A percentile compares a stretch with the other conserved stretches of the same genome.
Conservation (phyloP, 2,329 filamentous ascomycete genomes). For the Colletotrichum agaves region DNA sequence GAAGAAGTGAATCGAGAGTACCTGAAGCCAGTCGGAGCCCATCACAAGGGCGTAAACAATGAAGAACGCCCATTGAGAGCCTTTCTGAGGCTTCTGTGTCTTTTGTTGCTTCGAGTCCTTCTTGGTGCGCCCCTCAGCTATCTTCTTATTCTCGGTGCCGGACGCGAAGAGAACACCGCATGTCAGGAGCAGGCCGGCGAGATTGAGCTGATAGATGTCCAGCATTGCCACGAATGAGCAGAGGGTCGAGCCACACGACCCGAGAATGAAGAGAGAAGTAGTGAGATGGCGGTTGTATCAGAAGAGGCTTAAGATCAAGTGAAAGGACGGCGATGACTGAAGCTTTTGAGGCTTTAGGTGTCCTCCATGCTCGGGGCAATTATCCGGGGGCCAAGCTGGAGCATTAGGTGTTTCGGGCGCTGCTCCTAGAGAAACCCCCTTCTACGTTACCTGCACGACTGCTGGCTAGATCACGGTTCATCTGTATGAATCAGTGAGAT, state of each 20-base stretch:
- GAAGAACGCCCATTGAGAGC: constrained; percentile 49
- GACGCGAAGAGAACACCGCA: constrained; percentile 43
- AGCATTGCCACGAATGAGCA: constrained; percentile 35
- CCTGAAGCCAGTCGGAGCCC: constrained; percentile 64
- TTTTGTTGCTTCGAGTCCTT: constrained; percentile 4
- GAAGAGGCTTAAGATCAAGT: neutral
- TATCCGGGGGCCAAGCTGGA: constrained; percentile 30
- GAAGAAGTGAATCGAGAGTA: constrained; percentile 37
- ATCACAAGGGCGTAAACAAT: constrained; percentile 60
- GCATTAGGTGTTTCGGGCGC: constrained; percentile 34
- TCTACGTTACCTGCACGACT: neutral
- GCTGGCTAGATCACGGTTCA: neutral
- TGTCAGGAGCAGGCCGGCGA: constrained; percentile 47
- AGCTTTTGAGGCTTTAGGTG: constrained; percentile 22
- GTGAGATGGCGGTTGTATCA: neutral
- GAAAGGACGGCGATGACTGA: too few species aligned
- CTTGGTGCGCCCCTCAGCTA: neutral
- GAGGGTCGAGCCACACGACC: too few species aligned
- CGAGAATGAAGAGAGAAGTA: too few species aligned
- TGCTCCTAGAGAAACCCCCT: constrained; percentile 1
- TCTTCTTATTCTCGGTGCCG: constrained; percentile 18
- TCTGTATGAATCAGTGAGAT: neutral
- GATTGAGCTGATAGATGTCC: constrained; percentile 49
- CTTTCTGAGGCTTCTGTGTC: constrained; percentile 13
- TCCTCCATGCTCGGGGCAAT: constrained; percentile 20